Conservation (phyloP, 805 yeast species). For the Brettanomyces custersianus region DNA sequence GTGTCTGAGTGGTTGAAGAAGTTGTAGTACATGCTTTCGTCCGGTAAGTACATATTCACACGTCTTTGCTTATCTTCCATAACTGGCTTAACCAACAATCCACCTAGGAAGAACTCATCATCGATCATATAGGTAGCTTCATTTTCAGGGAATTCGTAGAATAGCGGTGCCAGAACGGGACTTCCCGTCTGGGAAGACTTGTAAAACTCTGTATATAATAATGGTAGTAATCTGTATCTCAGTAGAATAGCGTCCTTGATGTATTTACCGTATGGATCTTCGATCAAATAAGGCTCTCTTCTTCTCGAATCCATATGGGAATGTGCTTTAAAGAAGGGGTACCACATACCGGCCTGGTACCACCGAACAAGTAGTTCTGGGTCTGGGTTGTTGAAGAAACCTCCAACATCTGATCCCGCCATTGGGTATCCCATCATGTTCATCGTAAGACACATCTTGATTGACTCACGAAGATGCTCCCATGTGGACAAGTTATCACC, state of each 20-base stretch:
- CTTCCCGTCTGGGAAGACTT: slow-evolving; percentile 50
- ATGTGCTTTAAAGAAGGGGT: slow-evolving; percentile 94
- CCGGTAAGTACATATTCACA: slow-evolving; percentile 42
- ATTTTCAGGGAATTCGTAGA: slow-evolving; percentile 45
- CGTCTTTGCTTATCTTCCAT: slow-evolving; percentile 40
- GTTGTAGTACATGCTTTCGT: slow-evolving; percentile 48
- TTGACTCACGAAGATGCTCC: slow-evolving; percentile 72
- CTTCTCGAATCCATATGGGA: slow-evolving; percentile 92
- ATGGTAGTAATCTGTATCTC: slow-evolving; percentile 71
- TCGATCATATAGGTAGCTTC: slow-evolving; percentile 50
- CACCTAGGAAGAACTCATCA: slow-evolving; percentile 76
- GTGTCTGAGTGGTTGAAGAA: slow-evolving; percentile 21
- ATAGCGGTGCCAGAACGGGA: slow-evolving; percentile 66
- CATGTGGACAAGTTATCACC: slow-evolving; percentile 94
- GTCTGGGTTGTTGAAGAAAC: slow-evolving; percentile 86
- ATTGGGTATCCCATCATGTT: slow-evolving; percentile 85
- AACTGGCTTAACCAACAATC: slow-evolving; percentile 71
- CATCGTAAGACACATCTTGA: slow-evolving; percentile 81
- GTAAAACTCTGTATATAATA: slow-evolving; percentile 71
- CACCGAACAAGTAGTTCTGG: slow-evolving; percentile 78
- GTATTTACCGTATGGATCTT: slow-evolving; percentile 58
- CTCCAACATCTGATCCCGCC: slow-evolving; percentile 95
- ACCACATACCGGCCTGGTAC: slow-evolving; percentile 95
- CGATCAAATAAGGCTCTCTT: slow-evolving; percentile 86
- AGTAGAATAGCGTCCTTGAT: slow-evolving; percentile 64